These are phyloP conservation scores for Ustilago sp. DNA, from an alignment of 1,284 basidiomycete species.

Conservation along the genomic window DNA sequence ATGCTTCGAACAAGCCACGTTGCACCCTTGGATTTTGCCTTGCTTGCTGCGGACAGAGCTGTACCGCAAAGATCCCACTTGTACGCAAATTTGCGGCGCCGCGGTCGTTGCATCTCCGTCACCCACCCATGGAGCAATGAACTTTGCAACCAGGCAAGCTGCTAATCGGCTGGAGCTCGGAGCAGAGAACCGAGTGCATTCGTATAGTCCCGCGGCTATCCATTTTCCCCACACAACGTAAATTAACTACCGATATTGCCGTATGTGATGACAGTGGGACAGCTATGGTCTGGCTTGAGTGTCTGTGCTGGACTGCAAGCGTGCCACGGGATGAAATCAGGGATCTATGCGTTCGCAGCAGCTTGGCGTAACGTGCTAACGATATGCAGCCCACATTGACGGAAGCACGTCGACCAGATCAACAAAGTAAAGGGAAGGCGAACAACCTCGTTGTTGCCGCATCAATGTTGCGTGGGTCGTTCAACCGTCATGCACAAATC, in stretches of 20 bases:
- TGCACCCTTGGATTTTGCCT: background rate
- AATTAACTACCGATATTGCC: background rate
- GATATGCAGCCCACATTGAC: background rate
- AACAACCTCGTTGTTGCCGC: background rate
- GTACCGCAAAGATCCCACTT: background rate
- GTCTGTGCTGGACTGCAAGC: background rate
- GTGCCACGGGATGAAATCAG: background rate
- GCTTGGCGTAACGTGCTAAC: background rate
- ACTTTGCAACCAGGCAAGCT: background rate
- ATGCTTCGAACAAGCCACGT: background rate
- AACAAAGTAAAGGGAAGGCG: background rate
- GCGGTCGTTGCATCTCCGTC: conserved; percentile 10
- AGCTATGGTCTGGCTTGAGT: background rate
- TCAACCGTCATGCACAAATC: conserved; percentile 1
- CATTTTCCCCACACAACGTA: background rate
- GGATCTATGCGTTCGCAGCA: background rate
- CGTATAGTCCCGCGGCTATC: background rate
- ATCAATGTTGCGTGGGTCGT: conserved; percentile 3
- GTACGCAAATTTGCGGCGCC: background rate
- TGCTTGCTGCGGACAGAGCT: background rate
- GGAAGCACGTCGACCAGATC: background rate
- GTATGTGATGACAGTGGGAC: background rate
- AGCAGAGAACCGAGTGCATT: background rate
- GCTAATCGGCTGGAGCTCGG: background rate
- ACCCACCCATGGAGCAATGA: background rate